Evolutionary conservation across 257 asterid genomes (phyloP), one percentile per base, ranked within the genome.

Genomic region (Henckelia pumila): DNA sequence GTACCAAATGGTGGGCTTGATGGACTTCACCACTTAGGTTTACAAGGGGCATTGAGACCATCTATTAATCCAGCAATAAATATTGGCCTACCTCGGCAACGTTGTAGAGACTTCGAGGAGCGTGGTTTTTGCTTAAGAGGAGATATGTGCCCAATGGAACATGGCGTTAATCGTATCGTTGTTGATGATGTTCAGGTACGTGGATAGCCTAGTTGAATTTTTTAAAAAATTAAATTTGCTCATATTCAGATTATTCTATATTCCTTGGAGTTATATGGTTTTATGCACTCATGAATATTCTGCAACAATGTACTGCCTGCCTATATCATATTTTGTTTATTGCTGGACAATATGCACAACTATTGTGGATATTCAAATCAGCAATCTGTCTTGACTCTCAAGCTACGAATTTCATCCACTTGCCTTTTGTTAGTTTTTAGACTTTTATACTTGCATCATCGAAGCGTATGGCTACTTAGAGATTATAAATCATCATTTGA

Each of bases 51-150:
- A 26, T 64, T 85, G 47, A 78, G 95, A 73, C 89, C 88, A 74
- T 72, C 84, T 32, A 79, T 92, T 70, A 78, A 66, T 80, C 88
- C 93, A 29, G 79, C 94, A 29, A 30, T 85, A 68, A 85, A 75
- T 68, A 71, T 88, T 67, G 93, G 93, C 70, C 82, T 94, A 62
- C 87, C 95, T 13, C 80, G 89, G 67, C 97, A 84, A 77, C 73
- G 89, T 67, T 94, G 99, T 74, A 86, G 96, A 81, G 99, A 94
- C 82, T 94, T 94, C 70, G 99, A 94, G 82, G 99, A 94, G 75
- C 98, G 95, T 70, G 99, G 99, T 50, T 94, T 91, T 89, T 94
- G 99, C 81, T 78, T 94, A 76, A 89, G 99, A 81, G 99, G 99
- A 50, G 97, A 90, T 75, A 93, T 93, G 92, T 93, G 99, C 76